phyloP scores from a whole-genome alignment of 1,284 basidiomycete species.

The Ganoderma boninense region DNA sequence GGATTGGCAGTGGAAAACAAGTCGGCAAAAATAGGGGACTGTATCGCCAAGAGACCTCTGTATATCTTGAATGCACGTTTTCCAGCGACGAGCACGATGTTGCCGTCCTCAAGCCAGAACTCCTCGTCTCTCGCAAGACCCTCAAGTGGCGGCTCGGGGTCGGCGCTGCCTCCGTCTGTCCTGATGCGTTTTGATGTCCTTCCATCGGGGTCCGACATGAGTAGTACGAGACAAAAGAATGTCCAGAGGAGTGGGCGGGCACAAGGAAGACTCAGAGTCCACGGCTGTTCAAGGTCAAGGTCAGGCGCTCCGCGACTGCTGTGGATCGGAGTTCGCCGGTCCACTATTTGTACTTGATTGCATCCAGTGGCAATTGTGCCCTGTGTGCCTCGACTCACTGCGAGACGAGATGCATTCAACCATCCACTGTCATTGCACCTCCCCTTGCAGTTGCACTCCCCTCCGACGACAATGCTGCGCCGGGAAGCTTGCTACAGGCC shows the following conservation, averaged over 20 bases:
- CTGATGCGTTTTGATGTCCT: not conserved
- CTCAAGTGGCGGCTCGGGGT: not conserved
- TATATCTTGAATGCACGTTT: conserved; percentile 72
- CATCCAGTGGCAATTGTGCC: no score
- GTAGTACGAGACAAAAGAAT: not conserved
- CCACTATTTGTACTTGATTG: no score
- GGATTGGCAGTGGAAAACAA: conserved; percentile 19
- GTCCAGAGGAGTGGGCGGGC: not conserved
- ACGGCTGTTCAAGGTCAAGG: no score
- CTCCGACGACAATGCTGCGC: no score
- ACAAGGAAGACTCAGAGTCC: no score
- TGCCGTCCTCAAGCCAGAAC: conserved; percentile 77
- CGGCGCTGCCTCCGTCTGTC: not conserved
- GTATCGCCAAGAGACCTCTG: conserved; percentile 50
- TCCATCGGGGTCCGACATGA: not conserved
- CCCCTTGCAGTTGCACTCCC: no score
- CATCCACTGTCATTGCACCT: no score
- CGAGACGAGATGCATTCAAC: no score
- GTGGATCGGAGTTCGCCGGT: no score
- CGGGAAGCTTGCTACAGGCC: no score
- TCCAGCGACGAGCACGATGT: conserved; percentile 65
- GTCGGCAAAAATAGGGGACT: conserved; percentile 21
- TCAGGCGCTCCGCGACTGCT: no score
- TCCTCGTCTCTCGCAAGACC: conserved; percentile 47
- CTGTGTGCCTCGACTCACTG: no score